Evolutionary conservation across 2,329 filamentous ascomycete genomes (phyloP), one percentile per base, ranked within the genome.

Genomic region (Trichophyton verrucosum): DNA sequence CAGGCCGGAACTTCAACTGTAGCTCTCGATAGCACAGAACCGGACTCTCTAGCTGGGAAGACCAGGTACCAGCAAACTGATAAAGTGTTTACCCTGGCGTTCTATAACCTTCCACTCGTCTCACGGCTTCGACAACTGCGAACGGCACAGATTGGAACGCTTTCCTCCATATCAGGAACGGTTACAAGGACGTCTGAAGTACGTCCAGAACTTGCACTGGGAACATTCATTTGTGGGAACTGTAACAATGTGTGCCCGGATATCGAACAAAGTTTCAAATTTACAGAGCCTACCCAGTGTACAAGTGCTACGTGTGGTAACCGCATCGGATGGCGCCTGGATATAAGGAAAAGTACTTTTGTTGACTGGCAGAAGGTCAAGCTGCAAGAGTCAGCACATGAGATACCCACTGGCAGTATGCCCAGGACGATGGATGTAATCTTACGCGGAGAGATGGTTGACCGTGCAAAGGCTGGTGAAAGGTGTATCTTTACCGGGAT

Each of bases 311-410:
- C 82, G 5, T 99, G 94, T 72, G 86, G 86, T 68, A 99, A 99
- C 76, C 86, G 94, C 27, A 78, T 86, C 62, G 90, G 88, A n/a
- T 99, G 94, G 94, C 86, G 91, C 66, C 77, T 99, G n/a, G 92
- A 99, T 68, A 96, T 99, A 69, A 83, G 90, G 49, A 92, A 95
- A 73, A 96, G 91, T 73, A 97, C 91, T 0, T 99, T 99, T 72
- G 88, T 99, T 64, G 94, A 99, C 76, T 99, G 94, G 94, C 94
- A 99, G 72, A 97, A 97, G 73, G 91, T 97, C 24, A 88, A 95
- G 64, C 90, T 97, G 64, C 94, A 99, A 75, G 94, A 99, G 75
- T 99, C 97, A 77, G 96, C 91, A 66, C 92, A 92, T 3, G 94
- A 99, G 72, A 99, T 99, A 42, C 94, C 94, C 0, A 99, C 94